Evolutionary conservation across 2,329 filamentous ascomycete genomes (phyloP), one percentile per base, ranked within the genome.

Genomic region (Sordariomycetes sp.): DNA sequence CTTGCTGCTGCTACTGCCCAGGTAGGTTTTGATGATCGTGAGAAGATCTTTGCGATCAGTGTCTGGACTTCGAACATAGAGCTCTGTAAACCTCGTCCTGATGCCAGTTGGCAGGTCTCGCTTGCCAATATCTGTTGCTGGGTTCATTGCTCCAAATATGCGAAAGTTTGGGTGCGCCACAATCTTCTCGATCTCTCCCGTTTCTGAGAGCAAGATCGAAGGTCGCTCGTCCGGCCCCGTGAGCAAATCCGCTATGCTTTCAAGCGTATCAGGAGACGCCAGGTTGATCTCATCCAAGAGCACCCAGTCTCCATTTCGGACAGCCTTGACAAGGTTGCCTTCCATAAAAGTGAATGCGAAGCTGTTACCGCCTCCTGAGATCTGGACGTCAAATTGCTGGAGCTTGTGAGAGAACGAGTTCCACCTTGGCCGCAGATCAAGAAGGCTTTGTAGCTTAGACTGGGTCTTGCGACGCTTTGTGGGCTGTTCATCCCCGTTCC

Each of bases 111-210:
- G 87, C 12, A 99, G 65, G 55, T 98, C 92, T 36, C 90, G 81
- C 61, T 98, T 99, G 40, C 93, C 92, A 36, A 95, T 79, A 62
- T 99, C 92, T 4, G 92, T 98, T 5, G 92, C 92, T 20, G 92
- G 92, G 50, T 99, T 99, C 92, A 99, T 99, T 19, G 93, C 92
- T 33, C 86, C 93, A 51, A 99, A 98, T 11, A 99, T 84, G 25
- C 92, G 79, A 55, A 99, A 98, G 43, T 94, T 79, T 0, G 86
- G 81, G 55, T 98, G 90, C 1, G 88, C 92, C 40, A 80, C 72
- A 23, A 98, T 80, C 43, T 88, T 77, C 55, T 96, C 86, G 28
- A 94, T 86, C 46, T 92, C 87, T 24, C 92, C 92, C 25, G 87
- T 92, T 61, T 99, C 92, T 0, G 88, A 88, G 7, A 99, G 70